Evolutionary conservation across 1,139 yeast species (phyloP), one percentile per base, ranked within the genome.

Genomic region (Magnusiomyces ingens): DNA sequence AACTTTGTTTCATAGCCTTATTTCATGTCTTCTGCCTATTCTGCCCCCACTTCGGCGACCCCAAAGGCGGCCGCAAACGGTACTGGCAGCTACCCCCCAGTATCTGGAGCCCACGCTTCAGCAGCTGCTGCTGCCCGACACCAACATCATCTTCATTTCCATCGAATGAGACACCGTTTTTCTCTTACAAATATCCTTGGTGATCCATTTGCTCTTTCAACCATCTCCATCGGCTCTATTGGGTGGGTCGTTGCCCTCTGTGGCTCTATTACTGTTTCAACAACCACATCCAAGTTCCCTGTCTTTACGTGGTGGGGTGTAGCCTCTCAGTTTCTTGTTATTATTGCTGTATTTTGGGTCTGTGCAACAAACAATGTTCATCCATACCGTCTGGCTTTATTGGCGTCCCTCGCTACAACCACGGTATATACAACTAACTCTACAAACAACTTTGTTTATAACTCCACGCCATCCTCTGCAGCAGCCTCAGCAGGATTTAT

Each of bases 281-380:
- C 62, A 12, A 54, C 61, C 1, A 67, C 67, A 46, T 54, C 69
- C 4, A 51, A 57, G 51, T 88, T 84, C 67, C 97, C 96, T 1
- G 80, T 82, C 60, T 86, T 93, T 69, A 80, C 94, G 8, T 93
- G 99, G 99, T 93, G 99, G 99, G 96, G 96, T 2, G 71, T 93
- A n/a, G 93, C 86, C 6, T 93, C 82, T 65, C 82, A 93, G 71
- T 73, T 90, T 38, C 60, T 86, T 40, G 65, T 89, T 43, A 77
- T 87, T 35, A 59, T 74, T 6, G 69, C 78, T 38, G 75, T 90
- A 50, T 70, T 83, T 32, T 65, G 81, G 45, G 73, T 88, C 41
- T 85, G 89, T 62, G 76, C 84, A 54, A 79, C 80, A 63, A 84
- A 86, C 68, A 73, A 82, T 51, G 75, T 88, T 56, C 90, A 86